Evolutionary conservation across 2,329 filamentous ascomycete genomes (phyloP).

Genomic region (Cladosporium colombiae): DNA sequence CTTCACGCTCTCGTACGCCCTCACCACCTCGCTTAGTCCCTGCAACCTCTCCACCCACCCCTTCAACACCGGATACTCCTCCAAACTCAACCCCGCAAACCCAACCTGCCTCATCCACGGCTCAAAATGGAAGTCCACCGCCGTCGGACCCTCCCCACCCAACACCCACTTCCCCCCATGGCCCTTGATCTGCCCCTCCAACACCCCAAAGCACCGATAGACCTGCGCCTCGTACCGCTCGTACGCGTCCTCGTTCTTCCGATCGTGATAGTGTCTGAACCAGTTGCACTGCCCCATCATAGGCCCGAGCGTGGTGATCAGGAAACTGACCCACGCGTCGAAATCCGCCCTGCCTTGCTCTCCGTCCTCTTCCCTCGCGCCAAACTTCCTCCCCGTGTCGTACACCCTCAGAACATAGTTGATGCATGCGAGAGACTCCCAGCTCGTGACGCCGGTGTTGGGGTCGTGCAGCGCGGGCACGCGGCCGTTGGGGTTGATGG

Average conservation of each 20-base stretch:
- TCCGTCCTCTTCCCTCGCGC: neutral
- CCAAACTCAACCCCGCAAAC: conserved; percentile 43
- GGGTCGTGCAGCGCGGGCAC: conserved; percentile 48
- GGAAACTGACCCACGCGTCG: conserved; percentile 50
- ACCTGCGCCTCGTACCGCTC: conserved; percentile 44
- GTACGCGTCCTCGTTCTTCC: conserved; percentile 46
- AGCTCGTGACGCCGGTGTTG: conserved; percentile 48
- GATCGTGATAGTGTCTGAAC: conserved; percentile 43
- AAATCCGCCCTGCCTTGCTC: conserved; percentile 48
- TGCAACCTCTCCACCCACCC: conserved; percentile 43
- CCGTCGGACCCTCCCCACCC: conserved; percentile 34
- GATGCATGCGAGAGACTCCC: conserved; percentile 54
- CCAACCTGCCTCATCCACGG: conserved; percentile 25
- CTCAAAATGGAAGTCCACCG: conserved; percentile 13
- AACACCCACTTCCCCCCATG: conserved; percentile 42
- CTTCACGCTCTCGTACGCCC: conserved; percentile 29
- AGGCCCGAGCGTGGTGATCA: conserved; percentile 44
- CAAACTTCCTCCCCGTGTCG: conserved; percentile 37
- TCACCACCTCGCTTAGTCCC: conserved; percentile 42
- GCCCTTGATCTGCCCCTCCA: conserved; percentile 46
- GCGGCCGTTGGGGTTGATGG: conserved; percentile 49
- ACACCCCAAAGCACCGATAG: conserved; percentile 45
- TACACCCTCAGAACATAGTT: conserved; percentile 50
- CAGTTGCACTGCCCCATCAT: conserved; percentile 46
- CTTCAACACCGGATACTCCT: conserved; percentile 43